Evolutionary conservation across 2,329 filamentous ascomycete species (phyloP), one percentile per base, ranked within the genome.

Genomic region (Ophiostoma sp.): DNA sequence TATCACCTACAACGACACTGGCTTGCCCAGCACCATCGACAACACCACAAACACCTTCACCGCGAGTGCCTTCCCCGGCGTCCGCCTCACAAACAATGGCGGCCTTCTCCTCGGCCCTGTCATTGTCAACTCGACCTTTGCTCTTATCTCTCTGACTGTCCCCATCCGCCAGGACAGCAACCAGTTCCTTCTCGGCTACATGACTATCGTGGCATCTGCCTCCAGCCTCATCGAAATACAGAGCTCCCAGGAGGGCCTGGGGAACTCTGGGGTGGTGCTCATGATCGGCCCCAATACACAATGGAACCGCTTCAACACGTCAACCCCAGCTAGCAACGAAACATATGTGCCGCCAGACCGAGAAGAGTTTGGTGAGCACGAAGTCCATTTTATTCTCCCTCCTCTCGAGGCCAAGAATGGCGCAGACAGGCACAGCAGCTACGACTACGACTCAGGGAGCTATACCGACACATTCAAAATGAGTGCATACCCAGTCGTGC

Each of bases 31-130:
- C 72, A 76, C 76, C 2, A 76, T 78, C 67, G 77, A 80, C 62
- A 79, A 80, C 33, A 78, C 80, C 41, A 81, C 82, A 1, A 78
- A 79, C 17, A 79, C 80, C 54, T 80, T 79, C 70, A 76, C 80
- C 11, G 86, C 85, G 62, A 80, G 79, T 70, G 83, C 82, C 33
- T 88, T 85, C 71, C 80, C 81, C 1, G 82, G 78, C 35, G 81
- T 86, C 70, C 79, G 79, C n/a, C 81, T 87, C 48, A 83, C 81
- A 72, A 80, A 79, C 68, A 81, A 81, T 68, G 81, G 78, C 67
- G 87, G 87, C 0, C 81, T 97, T n/a, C 80, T 97, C 1, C 83
- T 95, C 0, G 94, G 94, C 0, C 93, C 93, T 0, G 82, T 92
- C 71, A 82, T 86, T 33, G 79, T 95, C 73, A 95, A 96, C 77